Evolutionary conservation across 768 basidiomycete genomes (phyloP).

Genomic region (Kwoniella europaea): DNA sequence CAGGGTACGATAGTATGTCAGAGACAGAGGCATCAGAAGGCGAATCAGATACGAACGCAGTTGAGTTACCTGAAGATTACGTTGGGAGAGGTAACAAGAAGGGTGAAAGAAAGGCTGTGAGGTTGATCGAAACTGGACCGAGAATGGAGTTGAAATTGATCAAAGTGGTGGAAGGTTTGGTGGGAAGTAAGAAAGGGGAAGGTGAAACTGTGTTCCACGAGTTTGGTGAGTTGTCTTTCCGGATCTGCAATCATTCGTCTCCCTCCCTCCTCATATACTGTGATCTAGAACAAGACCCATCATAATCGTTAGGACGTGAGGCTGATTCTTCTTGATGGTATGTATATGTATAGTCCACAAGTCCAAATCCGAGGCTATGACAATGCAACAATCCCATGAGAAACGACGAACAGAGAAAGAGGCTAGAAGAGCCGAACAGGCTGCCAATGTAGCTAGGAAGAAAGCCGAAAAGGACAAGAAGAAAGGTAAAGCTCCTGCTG

Average conservation of each 20-base stretch:
- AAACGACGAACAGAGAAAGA: constrained; percentile 76
- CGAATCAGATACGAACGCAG: constrained; percentile 61
- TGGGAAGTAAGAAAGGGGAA: constrained; percentile 73
- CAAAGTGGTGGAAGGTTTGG: constrained; percentile 92
- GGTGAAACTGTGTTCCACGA: constrained; percentile 92
- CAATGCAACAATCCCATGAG: constrained; percentile 73
- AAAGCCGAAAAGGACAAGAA: constrained; percentile 61
- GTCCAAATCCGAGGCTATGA: constrained; percentile 73
- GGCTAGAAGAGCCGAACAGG: constrained; percentile 84
- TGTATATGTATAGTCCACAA: constrained; percentile 74
- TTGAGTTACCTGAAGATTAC: constrained; percentile 88
- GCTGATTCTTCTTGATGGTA: neutral
- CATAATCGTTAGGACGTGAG: too few relatives aligned
- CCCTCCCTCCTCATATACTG: too few relatives aligned
- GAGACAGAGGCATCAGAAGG: constrained; percentile 79
- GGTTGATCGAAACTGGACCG: constrained; percentile 91
- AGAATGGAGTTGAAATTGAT: constrained; percentile 89
- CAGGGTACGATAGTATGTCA: constrained; percentile 67
- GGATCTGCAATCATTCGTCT: neutral
- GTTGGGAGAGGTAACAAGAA: constrained; percentile 92
- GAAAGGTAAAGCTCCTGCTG: constrained; percentile 32
- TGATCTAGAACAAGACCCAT: too few relatives aligned
- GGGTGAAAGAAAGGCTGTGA: constrained; percentile 86
- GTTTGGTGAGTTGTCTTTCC: constrained; percentile 69
- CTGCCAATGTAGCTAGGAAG: constrained; percentile 85